Evolutionary conservation across 257 asterid genomes (phyloP), one percentile per base, ranked within the genome.

Genomic region (Scutellaria baicalensis): DNA sequence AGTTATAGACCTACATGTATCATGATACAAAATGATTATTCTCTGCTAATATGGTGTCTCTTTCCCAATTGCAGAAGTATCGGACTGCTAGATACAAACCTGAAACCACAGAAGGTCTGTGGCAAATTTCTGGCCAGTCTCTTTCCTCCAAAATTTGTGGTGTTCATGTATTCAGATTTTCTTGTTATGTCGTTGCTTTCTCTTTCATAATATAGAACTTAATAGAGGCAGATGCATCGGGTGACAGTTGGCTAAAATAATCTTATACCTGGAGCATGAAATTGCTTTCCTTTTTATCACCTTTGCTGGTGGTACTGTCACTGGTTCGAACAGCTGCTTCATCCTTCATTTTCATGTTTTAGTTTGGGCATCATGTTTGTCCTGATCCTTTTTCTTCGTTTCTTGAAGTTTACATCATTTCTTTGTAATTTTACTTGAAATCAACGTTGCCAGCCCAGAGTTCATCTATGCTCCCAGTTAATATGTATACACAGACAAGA

Each of bases 1-100:
- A 72, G 33, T 33, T 68, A 40, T 60, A 40, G 36, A 17, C 43
- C 11, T 40, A 12, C 44, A 23, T 51, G 35, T 59, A 65, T 78
- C 75, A 70, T 10, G 73, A n/a, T 27, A 52, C 16, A 44, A 42
- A n/a, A 62, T 47, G 66, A 66, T 61, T 73, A 42, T 66, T 66
- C 59, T 61, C 11, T 72, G 48, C 68, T 73, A 38, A 57, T 65
- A 66, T 59, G 64, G 45, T 33, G 6, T 64, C 42, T 64, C 69
- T 75, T 70, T 74, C 49, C 51, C 68, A 21, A 47, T 57, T 79
- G 79, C 89, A 92, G 96, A 92, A 92, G 78, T 92, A 89, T 75
- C 92, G 97, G 21, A 85, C 97, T 5, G 98, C 98, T 77, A 88
- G 98, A 83, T 88, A 78, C 59, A 86, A 78, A 78, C 97, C 97